Conservation (phyloP, 225 moss, liverwort and hornwort species). For the Rhytidiadelphus loreus region DNA sequence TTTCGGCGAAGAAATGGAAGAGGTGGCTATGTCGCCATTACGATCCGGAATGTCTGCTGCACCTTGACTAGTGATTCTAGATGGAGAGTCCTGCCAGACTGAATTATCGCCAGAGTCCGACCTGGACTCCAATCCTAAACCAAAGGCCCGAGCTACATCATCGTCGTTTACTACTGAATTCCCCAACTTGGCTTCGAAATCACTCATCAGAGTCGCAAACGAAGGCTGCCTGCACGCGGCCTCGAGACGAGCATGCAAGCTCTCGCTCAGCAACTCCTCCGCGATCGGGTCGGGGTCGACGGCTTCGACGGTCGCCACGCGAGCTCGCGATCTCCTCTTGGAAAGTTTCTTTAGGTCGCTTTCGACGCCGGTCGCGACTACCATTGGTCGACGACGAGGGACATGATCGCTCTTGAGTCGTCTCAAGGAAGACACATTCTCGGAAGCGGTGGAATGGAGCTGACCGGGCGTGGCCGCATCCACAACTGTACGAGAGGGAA, state of each 20-base stretch:
- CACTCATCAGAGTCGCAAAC: conserved; percentile 33
- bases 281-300: conserved; percentile 13
- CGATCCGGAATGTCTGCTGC: background rate
- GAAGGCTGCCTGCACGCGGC: conserved; percentile 14
- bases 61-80: background rate
- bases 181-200: conserved; percentile 25
- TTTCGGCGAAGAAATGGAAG: background rate
- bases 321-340: background rate
- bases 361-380: background rate
- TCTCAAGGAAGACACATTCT: conserved; percentile 6
- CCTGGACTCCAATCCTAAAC: background rate
- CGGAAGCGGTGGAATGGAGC: background rate
- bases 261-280: conserved; percentile 9
- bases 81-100: background rate
- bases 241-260: conserved; percentile 20
- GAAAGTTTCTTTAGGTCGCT: conserved; percentile 8
- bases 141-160: background rate
- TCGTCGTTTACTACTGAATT: background rate
- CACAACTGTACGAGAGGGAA: background rate
- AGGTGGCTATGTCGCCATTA: background rate
- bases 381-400: background rate
- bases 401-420: conserved; percentile 3
- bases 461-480: background rate
- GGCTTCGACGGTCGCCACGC: conserved; percentile 4
- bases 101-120: background rate